Evolutionary conservation across 2,329 filamentous ascomycete species (phyloP).

Genomic region (Pseudocercospora eumusae): DNA sequence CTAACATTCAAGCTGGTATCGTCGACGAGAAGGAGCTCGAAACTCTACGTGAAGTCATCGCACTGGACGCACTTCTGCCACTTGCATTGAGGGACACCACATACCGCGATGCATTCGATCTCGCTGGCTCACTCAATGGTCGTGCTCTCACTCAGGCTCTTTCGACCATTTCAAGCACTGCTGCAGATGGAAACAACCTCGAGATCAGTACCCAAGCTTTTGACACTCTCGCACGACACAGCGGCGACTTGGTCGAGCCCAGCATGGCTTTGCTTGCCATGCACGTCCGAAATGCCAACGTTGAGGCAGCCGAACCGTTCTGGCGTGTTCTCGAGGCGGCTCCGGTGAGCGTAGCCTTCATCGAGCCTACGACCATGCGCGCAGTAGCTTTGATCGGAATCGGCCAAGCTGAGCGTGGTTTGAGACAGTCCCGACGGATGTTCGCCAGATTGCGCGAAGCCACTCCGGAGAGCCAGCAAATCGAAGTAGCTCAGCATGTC

Average conservation of each 20-base stretch:
- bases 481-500: conserved; percentile 72
- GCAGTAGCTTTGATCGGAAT: conserved; percentile 83
- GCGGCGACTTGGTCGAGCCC: conserved; percentile 53
- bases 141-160: conserved; percentile 64
- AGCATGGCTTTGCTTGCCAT: conserved; percentile 83
- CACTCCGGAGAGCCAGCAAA: conserved; percentile 50
- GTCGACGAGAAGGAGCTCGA: conserved; percentile 44
- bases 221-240: conserved; percentile 52
- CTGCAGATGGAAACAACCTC: conserved; percentile 76
- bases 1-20: conserved; percentile 68
- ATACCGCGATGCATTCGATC: conserved; percentile 71
- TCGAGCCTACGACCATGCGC: conserved; percentile 90
- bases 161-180: conserved; percentile 70
- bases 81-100: conserved; percentile 71
- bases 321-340: conserved; percentile 72
- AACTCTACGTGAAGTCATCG: conserved; percentile 67
- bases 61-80: conserved; percentile 75
- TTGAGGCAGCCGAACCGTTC: conserved; percentile 73
- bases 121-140: conserved; percentile 64
- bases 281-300: conserved; percentile 78
- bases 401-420: conserved; percentile 77
- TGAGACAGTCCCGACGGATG: conserved; percentile 79
- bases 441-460: conserved; percentile 76
- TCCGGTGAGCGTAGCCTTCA: conserved; percentile 65
- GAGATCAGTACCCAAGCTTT: conserved; percentile 64